A percentile compares a stretch with the other conserved stretches of the same genome.
Conservation (phyloP, 1,284 basidiomycete genomes). For the Tilletiaria anomala region DNA sequence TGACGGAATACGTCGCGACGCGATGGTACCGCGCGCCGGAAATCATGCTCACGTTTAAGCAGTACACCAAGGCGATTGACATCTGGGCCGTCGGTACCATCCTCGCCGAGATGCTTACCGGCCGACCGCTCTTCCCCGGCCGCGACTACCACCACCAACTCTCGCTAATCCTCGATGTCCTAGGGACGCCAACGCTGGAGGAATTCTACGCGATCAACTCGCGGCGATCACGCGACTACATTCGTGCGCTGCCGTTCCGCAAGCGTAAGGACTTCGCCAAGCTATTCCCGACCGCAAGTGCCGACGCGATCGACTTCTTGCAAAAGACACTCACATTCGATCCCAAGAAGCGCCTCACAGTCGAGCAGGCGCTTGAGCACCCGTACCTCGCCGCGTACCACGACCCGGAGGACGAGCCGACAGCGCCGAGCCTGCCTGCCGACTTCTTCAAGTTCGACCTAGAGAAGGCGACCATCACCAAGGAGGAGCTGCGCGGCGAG, state of each 20-base stretch:
- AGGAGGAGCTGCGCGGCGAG: constrained; percentile 23
- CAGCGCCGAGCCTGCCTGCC: constrained; percentile 17
- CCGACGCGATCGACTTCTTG: constrained; percentile 70
- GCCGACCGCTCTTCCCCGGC: constrained; percentile 86
- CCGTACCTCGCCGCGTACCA: constrained; percentile 34
- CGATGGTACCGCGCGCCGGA: constrained; percentile 28
- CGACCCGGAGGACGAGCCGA: constrained; percentile 30
- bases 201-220: constrained; percentile 83
- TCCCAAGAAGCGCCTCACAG: constrained; percentile 28
- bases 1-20: constrained; percentile 33
- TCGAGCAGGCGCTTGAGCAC: constrained; percentile 32
- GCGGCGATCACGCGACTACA: constrained; percentile 70
- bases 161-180: constrained; percentile 72
- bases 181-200: constrained; percentile 80
- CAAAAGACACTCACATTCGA: constrained; percentile 65
- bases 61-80: constrained; percentile 34
- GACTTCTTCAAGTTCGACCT: constrained; percentile 31
- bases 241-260: constrained; percentile 59
- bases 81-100: constrained; percentile 90
- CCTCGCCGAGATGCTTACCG: constrained; percentile 86
- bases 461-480: constrained; percentile 17
- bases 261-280: constrained; percentile 44
- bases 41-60: constrained; percentile 24
- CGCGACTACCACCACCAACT: constrained; percentile 89
- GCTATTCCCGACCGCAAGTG: constrained; percentile 10